Conservation (phyloP, 2,329 filamentous ascomycete genomes). For the Kalmusia sp. region DNA sequence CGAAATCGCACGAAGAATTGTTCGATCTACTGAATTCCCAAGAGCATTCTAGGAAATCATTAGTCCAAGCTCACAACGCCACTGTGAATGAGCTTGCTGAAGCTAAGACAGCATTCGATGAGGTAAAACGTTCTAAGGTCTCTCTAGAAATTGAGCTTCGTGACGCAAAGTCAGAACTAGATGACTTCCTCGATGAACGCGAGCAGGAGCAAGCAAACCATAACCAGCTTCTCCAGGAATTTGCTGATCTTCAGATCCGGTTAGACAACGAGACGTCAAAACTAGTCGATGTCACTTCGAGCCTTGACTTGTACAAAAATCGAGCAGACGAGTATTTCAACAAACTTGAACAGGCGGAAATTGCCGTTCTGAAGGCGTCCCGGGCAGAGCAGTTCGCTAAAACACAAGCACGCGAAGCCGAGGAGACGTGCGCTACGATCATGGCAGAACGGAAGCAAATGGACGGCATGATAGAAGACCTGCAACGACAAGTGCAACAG, state of each 20-base stretch:
- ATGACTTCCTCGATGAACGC: constrained; percentile 77
- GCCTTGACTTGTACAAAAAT: constrained; percentile 86
- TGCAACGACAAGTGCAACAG: constrained; percentile 87
- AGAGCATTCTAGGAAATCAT: constrained; percentile 82
- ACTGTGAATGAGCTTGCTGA: constrained; percentile 85
- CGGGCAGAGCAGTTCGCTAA: constrained; percentile 95
- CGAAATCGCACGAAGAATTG: constrained; percentile 92
- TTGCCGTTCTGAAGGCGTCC: constrained; percentile 89
- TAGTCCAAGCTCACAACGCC: constrained; percentile 85
- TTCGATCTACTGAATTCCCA: constrained; percentile 92
- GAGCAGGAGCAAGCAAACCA: constrained; percentile 91
- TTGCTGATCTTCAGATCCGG: constrained; percentile 90
- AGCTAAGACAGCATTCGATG: constrained; percentile 85
- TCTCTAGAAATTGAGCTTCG: constrained; percentile 85
- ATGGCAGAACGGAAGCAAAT: constrained; percentile 93
- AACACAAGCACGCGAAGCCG: constrained; percentile 85
- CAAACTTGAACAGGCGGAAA: constrained; percentile 96
- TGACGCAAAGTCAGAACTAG: constrained; percentile 81
- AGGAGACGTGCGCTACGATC: constrained; percentile 87
- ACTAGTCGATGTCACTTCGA: constrained; percentile 81
- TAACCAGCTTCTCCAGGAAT: constrained; percentile 88
- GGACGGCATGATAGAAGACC: constrained; percentile 84
- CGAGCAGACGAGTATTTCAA: constrained; percentile 95
- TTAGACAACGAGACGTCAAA: constrained; percentile 89
- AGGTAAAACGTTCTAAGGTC: constrained; percentile 80